phyloP scores from a whole-genome alignment of 805 yeast genomes.

The Saccharomycopsis capsularis region DNA sequence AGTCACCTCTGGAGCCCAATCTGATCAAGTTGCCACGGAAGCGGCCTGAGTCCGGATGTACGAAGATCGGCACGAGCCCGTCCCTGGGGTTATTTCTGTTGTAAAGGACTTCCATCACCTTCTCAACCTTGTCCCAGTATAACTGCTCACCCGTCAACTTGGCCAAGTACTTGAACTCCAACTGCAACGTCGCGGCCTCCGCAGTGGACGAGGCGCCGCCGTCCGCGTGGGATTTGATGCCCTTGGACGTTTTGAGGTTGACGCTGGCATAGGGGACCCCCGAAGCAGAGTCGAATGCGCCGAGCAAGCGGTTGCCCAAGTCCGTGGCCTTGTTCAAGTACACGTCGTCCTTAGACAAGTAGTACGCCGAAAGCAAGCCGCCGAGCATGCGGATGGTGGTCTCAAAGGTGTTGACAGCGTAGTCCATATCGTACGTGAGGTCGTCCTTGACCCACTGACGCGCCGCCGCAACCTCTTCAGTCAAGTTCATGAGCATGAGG shows the following conservation, averaged over 20 bases:
- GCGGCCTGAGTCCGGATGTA: conserved; percentile 66
- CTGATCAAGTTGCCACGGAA: conserved; percentile 62
- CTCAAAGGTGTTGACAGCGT: conserved; percentile 77
- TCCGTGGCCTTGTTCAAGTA: conserved; percentile 74
- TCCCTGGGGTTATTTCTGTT: conserved; percentile 47
- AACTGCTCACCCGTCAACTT: conserved; percentile 69
- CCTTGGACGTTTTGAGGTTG: conserved; percentile 58
- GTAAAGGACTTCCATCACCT: conserved; percentile 65
- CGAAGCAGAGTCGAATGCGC: conserved; percentile 56
- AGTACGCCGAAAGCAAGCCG: conserved; percentile 79
- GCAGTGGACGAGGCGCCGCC: conserved; percentile 83
- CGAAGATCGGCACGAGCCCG: conserved; percentile 79
- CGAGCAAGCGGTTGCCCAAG: conserved; percentile 64
- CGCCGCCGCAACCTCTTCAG: conserved; percentile 55
- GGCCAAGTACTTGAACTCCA: conserved; percentile 79
- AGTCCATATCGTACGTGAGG: conserved; percentile 63
- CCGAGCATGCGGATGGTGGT: conserved; percentile 95
- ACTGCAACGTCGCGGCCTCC: conserved; percentile 79
- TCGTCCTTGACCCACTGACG: conserved; percentile 68
- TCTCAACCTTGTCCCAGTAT: conserved; percentile 76
- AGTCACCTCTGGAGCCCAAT: conserved; percentile 87
- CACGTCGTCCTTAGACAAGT: conserved; percentile 59
- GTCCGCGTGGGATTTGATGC: conserved; percentile 54
- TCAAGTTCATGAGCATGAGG: conserved; percentile 63
- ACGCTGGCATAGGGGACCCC: conserved; percentile 80